phyloP scores from a whole-genome alignment of 495 filamentous ascomycete genomes.

The Aspergillus asperescens region DNA sequence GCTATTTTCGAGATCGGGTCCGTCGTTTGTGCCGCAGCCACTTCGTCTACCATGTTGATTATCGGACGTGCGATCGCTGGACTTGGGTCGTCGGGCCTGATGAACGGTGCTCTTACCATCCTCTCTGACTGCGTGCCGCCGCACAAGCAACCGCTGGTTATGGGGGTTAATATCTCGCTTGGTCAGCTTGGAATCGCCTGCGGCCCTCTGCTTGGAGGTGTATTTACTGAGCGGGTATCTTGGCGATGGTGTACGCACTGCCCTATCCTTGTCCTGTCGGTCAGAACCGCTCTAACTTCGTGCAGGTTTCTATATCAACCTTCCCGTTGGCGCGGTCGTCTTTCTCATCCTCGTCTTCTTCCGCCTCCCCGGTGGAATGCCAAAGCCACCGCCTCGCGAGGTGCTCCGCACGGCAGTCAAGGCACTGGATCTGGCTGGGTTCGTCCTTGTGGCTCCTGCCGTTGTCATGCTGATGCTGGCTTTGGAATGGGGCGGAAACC shows the following conservation, averaged over 20 bases:
- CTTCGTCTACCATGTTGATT: constrained; percentile 41
- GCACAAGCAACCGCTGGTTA: constrained; percentile 28
- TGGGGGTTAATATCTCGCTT: not conserved
- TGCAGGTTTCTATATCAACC: constrained; percentile 9
- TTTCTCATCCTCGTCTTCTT: not conserved
- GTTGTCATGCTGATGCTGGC: constrained; percentile 39
- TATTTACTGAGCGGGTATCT: constrained; percentile 1
- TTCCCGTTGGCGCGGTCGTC: not conserved
- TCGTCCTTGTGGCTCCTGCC: not conserved
- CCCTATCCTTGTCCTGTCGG: not conserved
- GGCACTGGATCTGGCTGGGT: not conserved
- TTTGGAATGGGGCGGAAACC: constrained; percentile 39
- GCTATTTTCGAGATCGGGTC: constrained; percentile 42
- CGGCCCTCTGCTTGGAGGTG: constrained; percentile 8
- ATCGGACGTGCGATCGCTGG: constrained; percentile 43
- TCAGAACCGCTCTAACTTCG: not conserved
- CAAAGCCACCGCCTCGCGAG: not conserved
- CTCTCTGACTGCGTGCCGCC: constrained; percentile 39
- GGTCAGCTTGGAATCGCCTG: constrained; percentile 23
- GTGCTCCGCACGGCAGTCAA: not conserved
- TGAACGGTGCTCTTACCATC: constrained; percentile 50
- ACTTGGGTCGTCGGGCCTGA: constrained; percentile 39
- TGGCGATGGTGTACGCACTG: not conserved
- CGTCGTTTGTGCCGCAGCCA: constrained; percentile 38
- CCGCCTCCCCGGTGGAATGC: not conserved